Percentiles rank a stretch among this genome's conserved stretches.
These are phyloP conservation scores for Cordia subcordata DNA, from an alignment of 257 asterid genomes.

Conservation along the genomic window DNA sequence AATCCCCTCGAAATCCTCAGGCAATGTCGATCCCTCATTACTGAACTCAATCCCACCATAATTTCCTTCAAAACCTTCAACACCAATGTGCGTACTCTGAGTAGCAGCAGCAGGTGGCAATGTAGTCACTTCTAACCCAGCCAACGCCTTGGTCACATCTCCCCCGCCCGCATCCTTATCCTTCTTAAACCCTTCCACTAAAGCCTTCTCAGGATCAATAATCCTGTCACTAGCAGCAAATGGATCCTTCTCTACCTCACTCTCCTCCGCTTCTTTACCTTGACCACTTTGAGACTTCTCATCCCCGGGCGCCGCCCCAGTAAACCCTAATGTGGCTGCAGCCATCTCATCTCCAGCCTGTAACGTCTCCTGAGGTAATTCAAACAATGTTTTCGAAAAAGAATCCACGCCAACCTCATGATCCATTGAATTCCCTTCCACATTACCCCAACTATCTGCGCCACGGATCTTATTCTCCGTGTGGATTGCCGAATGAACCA, in stretches of 20 bases:
- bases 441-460: constrained; percentile 70
- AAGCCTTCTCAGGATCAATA: constrained; percentile 65
- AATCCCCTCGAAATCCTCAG: constrained; percentile 91
- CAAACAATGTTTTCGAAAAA: constrained; percentile 51
- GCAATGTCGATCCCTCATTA: constrained; percentile 69
- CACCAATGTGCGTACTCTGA: constrained; percentile 86
- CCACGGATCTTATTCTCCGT: constrained; percentile 95
- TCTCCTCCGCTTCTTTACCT: constrained; percentile 45
- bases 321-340: constrained; percentile 55
- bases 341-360: constrained; percentile 90
- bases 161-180: constrained; percentile 59
- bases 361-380: constrained; percentile 85
- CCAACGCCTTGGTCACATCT: constrained; percentile 76
- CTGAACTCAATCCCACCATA: constrained; percentile 95
- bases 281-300: constrained; percentile 63
- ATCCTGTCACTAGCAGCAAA: constrained; percentile 95
- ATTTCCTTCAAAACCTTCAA: constrained; percentile 95
- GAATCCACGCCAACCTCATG: constrained; percentile 61
- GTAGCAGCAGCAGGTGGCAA: constrained; percentile 95
- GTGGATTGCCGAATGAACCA: constrained; percentile 84
- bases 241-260: constrained; percentile 80
- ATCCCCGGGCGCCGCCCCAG: constrained; percentile 36
- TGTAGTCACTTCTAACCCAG: constrained; percentile 81
- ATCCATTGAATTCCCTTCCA: constrained; percentile 59
- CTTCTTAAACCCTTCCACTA: constrained; percentile 91